Base-by-base conservation (phyloP, 2,329 filamentous ascomycete species). In the Neonectria coccinea region DNA sequence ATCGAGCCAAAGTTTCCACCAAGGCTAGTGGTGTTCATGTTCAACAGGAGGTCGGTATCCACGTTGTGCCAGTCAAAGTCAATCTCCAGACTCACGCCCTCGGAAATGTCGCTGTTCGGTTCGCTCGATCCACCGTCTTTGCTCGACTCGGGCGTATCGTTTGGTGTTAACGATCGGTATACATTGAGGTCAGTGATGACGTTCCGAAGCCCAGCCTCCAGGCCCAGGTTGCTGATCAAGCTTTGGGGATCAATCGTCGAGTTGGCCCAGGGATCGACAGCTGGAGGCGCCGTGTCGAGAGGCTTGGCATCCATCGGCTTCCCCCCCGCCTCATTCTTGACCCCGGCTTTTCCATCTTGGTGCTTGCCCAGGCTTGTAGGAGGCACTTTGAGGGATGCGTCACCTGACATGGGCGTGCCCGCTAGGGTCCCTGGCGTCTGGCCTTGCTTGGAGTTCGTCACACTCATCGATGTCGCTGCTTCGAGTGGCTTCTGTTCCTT, bases 121-220 rank as follows among this genome's bases (percentile, higher is more conserved):
- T 90, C 88, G 44, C 88, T 89, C 9, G 80, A 76, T 4, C 85
- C 84, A 68, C 84, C 85, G 61, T 90, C 87, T 74, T 89, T 88
- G 75, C 82, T 86, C 2, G 88, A 90, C 68, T 89, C 88, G 0
- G 88, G 88, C 8, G 88, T 90, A 72, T 90, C 87, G 64, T 89
- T 88, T 0, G 88, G 87, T 25, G 88, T 88, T 61, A 85, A 78
- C 1, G 85, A 83, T 20, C 84, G 83, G 70, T 87, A 88, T 9
- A 85, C 78, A 58, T 77, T 81, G 73, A 85, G 82, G 66, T 89
- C 85, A 12, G 81, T 81, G 59, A 88, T 83, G 2, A 85, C 80
- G 18, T 83, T 86, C 60, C 70, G 74, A 52, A 79, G 65, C 14
- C 78, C 74, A 44, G 73, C 74, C 45, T 79, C 77, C 20, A 78